phyloP scores from a whole-genome alignment of 768 basidiomycete species.

The Boletus pseudo-olivaceus region DNA sequence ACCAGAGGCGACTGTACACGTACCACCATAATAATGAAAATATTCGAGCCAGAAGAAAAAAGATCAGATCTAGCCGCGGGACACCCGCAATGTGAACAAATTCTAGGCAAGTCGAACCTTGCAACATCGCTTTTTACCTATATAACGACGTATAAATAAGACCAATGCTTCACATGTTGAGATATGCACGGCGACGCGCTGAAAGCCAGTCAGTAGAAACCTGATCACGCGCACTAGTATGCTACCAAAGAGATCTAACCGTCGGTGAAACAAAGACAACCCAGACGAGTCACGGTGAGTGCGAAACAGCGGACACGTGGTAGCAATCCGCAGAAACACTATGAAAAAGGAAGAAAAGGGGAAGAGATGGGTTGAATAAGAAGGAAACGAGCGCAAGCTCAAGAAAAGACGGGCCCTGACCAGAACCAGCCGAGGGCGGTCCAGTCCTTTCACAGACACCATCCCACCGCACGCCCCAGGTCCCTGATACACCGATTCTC shows the following conservation, averaged over 20 bases:
- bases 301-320: background rate
- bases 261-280: background rate
- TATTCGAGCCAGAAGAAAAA: too few relatives aligned
- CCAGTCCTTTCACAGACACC: conserved; percentile 47
- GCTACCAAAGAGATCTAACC: background rate
- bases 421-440: background rate
- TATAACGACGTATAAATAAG: background rate
- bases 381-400: background rate
- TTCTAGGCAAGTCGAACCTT: too few relatives aligned
- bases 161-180: background rate
- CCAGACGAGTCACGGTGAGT: background rate
- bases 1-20: too few relatives aligned
- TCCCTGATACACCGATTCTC: conserved; percentile 65
- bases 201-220: background rate
- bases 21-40: too few relatives aligned
- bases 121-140: background rate
- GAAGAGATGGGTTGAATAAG: too few relatives aligned
- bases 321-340: background rate
- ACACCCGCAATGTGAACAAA: too few relatives aligned
- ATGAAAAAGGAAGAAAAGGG: background rate
- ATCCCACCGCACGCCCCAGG: conserved; percentile 59
- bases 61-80: too few relatives aligned
- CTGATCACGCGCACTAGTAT: background rate
- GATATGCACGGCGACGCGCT: too few relatives aligned
- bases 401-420: background rate